Evolutionary conservation across 352 stramenopile species (phyloP).

Genomic region (Discostella stelligera): DNA sequence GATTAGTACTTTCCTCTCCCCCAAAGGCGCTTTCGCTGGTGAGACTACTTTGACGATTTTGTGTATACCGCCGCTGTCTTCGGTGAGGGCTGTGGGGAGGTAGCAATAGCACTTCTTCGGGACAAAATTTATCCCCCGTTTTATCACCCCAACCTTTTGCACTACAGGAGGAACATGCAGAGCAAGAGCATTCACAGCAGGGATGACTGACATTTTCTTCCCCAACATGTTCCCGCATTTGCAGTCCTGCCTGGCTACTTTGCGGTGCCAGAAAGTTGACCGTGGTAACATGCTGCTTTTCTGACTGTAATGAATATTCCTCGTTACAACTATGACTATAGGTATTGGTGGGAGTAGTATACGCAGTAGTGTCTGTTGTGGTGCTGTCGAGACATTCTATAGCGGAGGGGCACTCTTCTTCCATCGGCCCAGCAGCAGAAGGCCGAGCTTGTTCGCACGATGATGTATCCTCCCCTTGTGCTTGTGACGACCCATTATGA

Average conservation of each 20-base stretch:
- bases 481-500: constrained; percentile 6
- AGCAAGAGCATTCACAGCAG: neutral
- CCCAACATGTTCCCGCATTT: neutral
- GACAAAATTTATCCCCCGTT: neutral
- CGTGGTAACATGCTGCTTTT: neutral
- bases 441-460: no score
- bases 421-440: neutral
- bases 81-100: neutral
- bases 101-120: neutral
- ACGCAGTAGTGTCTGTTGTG: neutral
- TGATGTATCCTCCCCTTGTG: neutral
- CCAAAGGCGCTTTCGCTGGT: neutral
- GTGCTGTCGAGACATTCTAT: neutral
- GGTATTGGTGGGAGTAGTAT: neutral
- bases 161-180: neutral
- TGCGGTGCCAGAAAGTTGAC: neutral
- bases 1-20: neutral
- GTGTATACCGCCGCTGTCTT: neutral
- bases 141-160: neutral
- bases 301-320: neutral
- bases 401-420: neutral
- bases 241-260: neutral
- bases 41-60: neutral
- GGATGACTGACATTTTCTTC: neutral
- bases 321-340: neutral